Percentiles rank a stretch among this genome's conserved stretches.
Evolutionary conservation across 1,139 yeast genomes (phyloP).

Genomic region (Candida dubliniensis): DNA sequence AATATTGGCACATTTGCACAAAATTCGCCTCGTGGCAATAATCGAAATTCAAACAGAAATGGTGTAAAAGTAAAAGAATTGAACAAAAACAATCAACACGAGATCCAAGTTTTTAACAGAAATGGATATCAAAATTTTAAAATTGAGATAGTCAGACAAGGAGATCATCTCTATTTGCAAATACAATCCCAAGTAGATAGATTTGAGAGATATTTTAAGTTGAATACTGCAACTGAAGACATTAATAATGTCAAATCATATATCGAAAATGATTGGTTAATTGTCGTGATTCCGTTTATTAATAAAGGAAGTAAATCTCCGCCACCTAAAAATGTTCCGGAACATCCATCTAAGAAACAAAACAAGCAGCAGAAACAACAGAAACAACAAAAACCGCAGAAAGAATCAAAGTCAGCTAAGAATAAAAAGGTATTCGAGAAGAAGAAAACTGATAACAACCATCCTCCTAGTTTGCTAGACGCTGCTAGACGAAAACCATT

Average conservation of each 20-base stretch:
- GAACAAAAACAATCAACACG: constrained; percentile 6
- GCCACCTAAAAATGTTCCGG: background rate
- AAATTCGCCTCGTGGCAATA: background rate
- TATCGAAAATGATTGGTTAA: constrained; percentile 2
- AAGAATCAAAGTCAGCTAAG: background rate
- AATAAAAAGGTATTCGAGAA: background rate
- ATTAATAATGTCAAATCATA: constrained; percentile 5
- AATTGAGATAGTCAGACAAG: constrained; percentile 9
- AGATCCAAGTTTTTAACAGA: constrained; percentile 9
- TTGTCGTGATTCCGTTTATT: constrained; percentile 1
- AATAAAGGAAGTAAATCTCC: background rate
- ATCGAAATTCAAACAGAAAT: background rate
- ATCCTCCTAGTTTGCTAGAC: constrained; percentile 3
- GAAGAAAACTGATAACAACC: background rate
- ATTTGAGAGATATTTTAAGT: constrained; percentile 8
- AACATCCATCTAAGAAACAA: background rate
- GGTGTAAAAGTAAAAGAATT: constrained; percentile 5
- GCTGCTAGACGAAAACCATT: constrained; percentile 22
- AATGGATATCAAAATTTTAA: constrained; percentile 10
- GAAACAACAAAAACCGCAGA: background rate
- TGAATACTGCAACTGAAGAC: constrained; percentile 7
- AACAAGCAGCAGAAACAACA: background rate
- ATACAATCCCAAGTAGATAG: constrained; percentile 9
- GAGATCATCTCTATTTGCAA: constrained; percentile 4
- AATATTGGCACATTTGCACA: constrained; percentile 1